Percentiles rank a stretch among this genome's conserved stretches.
These are phyloP conservation scores for Apiospora arundinis DNA, from an alignment of 2,329 filamentous ascomycete genomes.

Conservation along the genomic window DNA sequence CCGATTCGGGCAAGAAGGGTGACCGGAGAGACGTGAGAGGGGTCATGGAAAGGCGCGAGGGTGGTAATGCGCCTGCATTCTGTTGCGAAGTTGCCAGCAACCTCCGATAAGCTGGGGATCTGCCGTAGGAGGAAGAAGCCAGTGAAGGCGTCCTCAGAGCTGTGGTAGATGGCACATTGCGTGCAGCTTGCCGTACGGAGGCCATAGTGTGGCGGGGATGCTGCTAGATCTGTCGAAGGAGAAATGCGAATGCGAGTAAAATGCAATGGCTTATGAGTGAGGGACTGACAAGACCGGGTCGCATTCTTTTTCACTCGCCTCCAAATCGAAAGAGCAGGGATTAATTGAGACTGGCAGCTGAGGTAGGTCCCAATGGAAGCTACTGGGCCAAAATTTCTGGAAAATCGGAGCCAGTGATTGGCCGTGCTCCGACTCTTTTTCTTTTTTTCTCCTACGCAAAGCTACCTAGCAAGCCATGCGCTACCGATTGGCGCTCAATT, in stretches of 20 bases:
- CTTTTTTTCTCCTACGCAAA: neutral
- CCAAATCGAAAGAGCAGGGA: conserved; percentile 22
- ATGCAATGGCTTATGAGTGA: neutral
- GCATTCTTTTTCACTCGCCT: conserved; percentile 17
- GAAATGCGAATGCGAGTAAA: neutral
- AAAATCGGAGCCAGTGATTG: conserved; percentile 21
- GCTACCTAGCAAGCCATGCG: neutral
- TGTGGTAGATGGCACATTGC: conserved; percentile 51
- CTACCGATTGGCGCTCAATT: conserved; percentile 4
- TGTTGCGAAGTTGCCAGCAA: conserved; percentile 42
- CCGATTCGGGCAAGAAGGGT: conserved; percentile 49
- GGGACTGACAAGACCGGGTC: conserved; percentile 20
- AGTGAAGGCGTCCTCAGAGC: conserved; percentile 50
- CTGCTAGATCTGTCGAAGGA: neutral
- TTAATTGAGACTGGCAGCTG: conserved; percentile 12
- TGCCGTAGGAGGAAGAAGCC: conserved; percentile 46
- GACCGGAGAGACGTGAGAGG: conserved; percentile 51
- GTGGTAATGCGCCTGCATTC: conserved; percentile 28
- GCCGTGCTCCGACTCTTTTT: conserved; percentile 6
- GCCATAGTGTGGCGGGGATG: conserved; percentile 47
- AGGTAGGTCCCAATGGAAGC: neutral
- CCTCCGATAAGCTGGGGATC: conserved; percentile 56
- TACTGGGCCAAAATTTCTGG: conserved; percentile 14
- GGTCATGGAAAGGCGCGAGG: conserved; percentile 35
- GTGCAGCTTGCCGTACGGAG: conserved; percentile 48